phyloP scores from a whole-genome alignment of 2,329 filamentous ascomycete species.

The Balansia obtecta region DNA sequence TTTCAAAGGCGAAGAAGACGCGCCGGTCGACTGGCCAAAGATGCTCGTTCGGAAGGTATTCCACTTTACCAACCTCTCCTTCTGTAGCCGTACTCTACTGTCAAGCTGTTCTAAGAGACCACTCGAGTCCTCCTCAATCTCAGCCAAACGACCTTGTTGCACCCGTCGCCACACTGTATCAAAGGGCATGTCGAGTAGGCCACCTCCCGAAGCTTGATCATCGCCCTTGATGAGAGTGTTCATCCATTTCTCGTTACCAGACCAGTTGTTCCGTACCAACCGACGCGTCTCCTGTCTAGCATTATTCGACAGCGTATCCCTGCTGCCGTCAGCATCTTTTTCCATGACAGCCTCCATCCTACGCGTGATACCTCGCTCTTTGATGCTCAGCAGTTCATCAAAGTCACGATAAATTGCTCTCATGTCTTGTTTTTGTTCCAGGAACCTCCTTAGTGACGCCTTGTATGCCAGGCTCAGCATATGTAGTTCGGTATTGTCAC shows the following conservation, averaged over 20 bases:
- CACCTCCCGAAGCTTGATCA: slow-evolving; percentile 40
- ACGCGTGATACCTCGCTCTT: slow-evolving; percentile 43
- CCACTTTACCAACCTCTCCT: slow-evolving; percentile 60
- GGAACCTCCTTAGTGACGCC: slow-evolving; percentile 45
- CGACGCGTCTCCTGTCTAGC: slow-evolving; percentile 40
- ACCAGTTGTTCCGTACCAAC: slow-evolving; percentile 61
- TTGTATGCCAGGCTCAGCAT: slow-evolving; percentile 64
- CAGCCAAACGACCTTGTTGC: slow-evolving; percentile 42
- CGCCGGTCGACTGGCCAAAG: slow-evolving; percentile 21
- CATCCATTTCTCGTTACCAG: slow-evolving; percentile 64
- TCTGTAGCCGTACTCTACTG: slow-evolving; percentile 51
- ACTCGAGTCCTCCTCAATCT: slow-evolving; percentile 38
- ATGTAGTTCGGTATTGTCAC: slow-evolving; percentile 42
- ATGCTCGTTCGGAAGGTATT: slow-evolving; percentile 47
- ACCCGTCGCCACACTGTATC: slow-evolving; percentile 59
- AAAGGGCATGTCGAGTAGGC: slow-evolving; percentile 54
- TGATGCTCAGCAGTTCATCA: slow-evolving; percentile 48
- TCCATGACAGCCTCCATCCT: slow-evolving; percentile 35
- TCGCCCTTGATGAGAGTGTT: slow-evolving; percentile 59
- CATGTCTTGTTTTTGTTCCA: slow-evolving; percentile 48
- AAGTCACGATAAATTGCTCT: slow-evolving; percentile 51
- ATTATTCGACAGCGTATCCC: slow-evolving; percentile 27
- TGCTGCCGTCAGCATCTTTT: slow-evolving; percentile 14
- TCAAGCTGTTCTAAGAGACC: slow-evolving; percentile 62
- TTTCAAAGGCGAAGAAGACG: slow-evolving; percentile 13